phyloP scores from a whole-genome alignment of 2,329 filamentous ascomycete genomes.

The Aspergillus melleus region DNA sequence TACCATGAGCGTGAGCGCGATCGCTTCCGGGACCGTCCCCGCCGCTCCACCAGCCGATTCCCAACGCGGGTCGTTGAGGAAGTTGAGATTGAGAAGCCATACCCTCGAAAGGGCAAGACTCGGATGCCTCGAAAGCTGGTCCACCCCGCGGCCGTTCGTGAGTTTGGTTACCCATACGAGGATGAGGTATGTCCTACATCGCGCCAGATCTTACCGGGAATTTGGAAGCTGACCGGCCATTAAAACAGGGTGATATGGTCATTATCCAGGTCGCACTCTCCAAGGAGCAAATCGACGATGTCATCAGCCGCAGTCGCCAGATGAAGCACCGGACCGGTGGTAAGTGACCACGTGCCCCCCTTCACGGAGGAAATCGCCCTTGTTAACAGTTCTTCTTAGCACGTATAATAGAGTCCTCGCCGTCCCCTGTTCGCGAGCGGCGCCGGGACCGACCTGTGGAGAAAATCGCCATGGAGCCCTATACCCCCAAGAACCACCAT shows the following conservation, averaged over 20 bases:
- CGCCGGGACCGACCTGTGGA: conserved; percentile 25
- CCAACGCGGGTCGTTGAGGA: conserved; percentile 32
- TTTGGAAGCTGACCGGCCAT: conserved; percentile 7
- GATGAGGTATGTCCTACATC: conserved; percentile 67
- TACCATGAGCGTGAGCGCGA: conserved; percentile 67
- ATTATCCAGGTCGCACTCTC: conserved; percentile 82
- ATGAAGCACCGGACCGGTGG: conserved; percentile 36
- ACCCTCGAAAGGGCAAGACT: conserved; percentile 84
- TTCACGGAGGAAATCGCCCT: background rate
- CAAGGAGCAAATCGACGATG: conserved; percentile 86
- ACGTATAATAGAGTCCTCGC: conserved; percentile 23
- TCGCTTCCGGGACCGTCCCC: conserved; percentile 48
- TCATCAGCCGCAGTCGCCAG: conserved; percentile 78
- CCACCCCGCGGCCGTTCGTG: conserved; percentile 75
- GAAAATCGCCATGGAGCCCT: conserved; percentile 28
- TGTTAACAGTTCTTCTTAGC: conserved; percentile 11
- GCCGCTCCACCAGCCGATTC: conserved; percentile 45
- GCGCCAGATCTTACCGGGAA: background rate
- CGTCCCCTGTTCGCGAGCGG: conserved; percentile 25
- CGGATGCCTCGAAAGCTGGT: conserved; percentile 80
- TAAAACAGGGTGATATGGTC: conserved; percentile 70
- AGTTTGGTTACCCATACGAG: conserved; percentile 81
- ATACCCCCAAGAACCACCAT: conserved; percentile 28
- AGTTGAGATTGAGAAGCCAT: conserved; percentile 47
- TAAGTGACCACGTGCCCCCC: conserved; percentile 21